Evolutionary conservation across 345 rosid genomes (phyloP).

Genomic region (Gossypium longicalyx): DNA sequence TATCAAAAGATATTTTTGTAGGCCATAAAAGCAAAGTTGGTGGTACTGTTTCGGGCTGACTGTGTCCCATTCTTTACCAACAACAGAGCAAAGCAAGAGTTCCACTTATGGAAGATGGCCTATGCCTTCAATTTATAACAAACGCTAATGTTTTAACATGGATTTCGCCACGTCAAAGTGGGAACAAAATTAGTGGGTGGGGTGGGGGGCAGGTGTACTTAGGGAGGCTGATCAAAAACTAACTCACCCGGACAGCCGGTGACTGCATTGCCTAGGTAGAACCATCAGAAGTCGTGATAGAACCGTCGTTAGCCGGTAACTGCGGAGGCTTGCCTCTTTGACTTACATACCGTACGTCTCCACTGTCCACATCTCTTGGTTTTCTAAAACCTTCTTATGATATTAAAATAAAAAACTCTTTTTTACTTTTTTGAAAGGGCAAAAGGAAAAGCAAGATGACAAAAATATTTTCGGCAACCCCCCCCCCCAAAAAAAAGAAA

Average conservation of each 20-base stretch:
- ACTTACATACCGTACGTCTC: conserved; percentile 30
- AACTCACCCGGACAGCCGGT: conserved; percentile 14
- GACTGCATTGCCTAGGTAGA: background rate
- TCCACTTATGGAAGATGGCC: conserved; percentile 15
- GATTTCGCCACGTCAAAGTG: too few relatives aligned
- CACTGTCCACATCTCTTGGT: conserved; percentile 20
- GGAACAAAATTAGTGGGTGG: too few relatives aligned
- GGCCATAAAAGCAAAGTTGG: too few relatives aligned
- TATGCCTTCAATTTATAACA: background rate
- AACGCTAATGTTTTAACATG: too few relatives aligned
- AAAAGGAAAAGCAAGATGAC: background rate
- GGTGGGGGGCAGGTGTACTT: background rate
- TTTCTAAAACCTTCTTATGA: background rate
- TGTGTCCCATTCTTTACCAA: background rate
- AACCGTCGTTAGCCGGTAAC: conserved; percentile 53
- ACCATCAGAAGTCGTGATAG: conserved; percentile 46
- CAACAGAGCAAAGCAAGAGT: background rate
- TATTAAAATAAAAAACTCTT: background rate
- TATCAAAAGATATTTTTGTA: too few relatives aligned
- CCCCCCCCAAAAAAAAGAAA: conserved; percentile 1
- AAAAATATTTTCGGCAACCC: background rate
- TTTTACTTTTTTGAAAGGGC: background rate
- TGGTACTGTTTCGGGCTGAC: too few relatives aligned
- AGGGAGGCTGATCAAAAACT: background rate
- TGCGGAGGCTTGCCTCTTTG: conserved; percentile 51